Evolutionary conservation across 2,329 filamentous ascomycete genomes (phyloP).

Genomic region (Alternaria brassicicola): DNA sequence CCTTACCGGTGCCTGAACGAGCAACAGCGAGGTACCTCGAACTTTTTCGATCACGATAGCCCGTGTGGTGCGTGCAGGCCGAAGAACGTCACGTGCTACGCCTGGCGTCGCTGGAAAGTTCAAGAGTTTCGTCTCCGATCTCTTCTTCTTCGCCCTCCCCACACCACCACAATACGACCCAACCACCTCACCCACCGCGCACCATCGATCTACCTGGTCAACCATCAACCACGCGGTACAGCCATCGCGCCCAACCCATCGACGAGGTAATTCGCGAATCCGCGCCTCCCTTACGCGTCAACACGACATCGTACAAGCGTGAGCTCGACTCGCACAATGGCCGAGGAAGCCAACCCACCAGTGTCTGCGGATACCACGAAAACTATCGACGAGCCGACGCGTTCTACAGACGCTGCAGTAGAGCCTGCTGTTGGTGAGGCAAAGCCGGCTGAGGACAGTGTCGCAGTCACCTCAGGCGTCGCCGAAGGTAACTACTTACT

Average conservation of each 20-base stretch:
- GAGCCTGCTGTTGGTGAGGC: slow-evolving; percentile 38
- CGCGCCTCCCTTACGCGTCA: slow-evolving; percentile 45
- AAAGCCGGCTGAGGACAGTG: slow-evolving; percentile 38
- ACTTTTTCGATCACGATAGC: slow-evolving; percentile 22
- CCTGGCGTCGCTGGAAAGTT: slow-evolving; percentile 27
- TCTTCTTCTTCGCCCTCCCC: slow-evolving; percentile 33
- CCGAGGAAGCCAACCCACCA: slow-evolving; percentile 42
- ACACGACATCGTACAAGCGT: slow-evolving; percentile 40
- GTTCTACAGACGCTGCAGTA: slow-evolving; percentile 35
- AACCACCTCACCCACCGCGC: slow-evolving; percentile 45
- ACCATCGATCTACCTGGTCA: slow-evolving; percentile 40
- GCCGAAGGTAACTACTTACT: slow-evolving; percentile 37
- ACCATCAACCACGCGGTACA: slow-evolving; percentile 42
- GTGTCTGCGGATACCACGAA: slow-evolving; percentile 35
- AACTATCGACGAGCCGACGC: slow-evolving; percentile 39
- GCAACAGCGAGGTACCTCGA: slow-evolving; percentile 26
- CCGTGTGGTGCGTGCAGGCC: slow-evolving; percentile 18
- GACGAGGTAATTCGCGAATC: slow-evolving; percentile 39
- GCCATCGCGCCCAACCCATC: slow-evolving; percentile 33
- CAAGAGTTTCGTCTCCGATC: slow-evolving; percentile 27
- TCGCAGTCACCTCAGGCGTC: slow-evolving; percentile 35
- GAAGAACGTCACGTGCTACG: slow-evolving; percentile 27
- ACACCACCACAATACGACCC: slow-evolving; percentile 37
- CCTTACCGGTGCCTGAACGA: slow-evolving; percentile 13
- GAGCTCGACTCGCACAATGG: slow-evolving; percentile 45